These are phyloP conservation scores for Exophiala oligosperma DNA, from an alignment of 2,329 filamentous ascomycete species.

Conservation along the genomic window DNA sequence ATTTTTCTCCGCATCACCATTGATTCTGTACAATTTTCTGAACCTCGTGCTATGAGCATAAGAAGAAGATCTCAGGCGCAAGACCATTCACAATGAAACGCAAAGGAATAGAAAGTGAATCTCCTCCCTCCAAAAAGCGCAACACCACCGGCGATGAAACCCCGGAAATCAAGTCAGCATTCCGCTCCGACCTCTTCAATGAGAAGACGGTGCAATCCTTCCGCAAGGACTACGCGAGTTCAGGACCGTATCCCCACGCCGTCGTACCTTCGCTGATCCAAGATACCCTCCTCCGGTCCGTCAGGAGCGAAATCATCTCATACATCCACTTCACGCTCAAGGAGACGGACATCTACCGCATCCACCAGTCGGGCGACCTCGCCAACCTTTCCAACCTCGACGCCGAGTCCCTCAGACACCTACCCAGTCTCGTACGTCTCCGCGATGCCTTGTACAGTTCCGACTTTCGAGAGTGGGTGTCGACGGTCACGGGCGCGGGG, in stretches of 20 bases:
- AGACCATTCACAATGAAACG: slow-evolving; percentile 38
- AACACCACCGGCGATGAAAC: slow-evolving; percentile 4
- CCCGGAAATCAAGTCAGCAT: slow-evolving; percentile 36
- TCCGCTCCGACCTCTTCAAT: slow-evolving; percentile 47
- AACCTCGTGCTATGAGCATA: too few relatives aligned
- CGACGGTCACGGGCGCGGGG: slow-evolving; percentile 80
- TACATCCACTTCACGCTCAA: slow-evolving; percentile 97
- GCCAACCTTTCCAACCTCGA: slow-evolving; percentile 95
- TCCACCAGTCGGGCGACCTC: slow-evolving; percentile 96
- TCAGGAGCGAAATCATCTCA: slow-evolving; percentile 83
- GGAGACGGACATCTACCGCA: slow-evolving; percentile 99
- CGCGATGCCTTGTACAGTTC: slow-evolving; percentile 92
- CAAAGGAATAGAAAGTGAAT: slow-evolving; percentile 35
- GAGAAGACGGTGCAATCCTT: slow-evolving; percentile 42
- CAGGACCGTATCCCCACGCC: slow-evolving; percentile 76
- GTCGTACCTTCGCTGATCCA: slow-evolving; percentile 83
- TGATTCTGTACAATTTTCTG: too few relatives aligned
- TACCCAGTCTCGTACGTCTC: slow-evolving; percentile 87
- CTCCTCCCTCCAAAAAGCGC: slow-evolving; percentile 25
- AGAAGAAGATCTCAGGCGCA: not conserved
- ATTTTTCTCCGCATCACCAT: not conserved
- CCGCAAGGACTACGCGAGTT: slow-evolving; percentile 43
- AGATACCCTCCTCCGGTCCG: slow-evolving; percentile 76
- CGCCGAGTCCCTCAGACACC: slow-evolving; percentile 76
- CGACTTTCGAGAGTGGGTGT: slow-evolving; percentile 84